Base-by-base conservation (phyloP, 2,329 filamentous ascomycete genomes). In the Fusarium sp. region DNA sequence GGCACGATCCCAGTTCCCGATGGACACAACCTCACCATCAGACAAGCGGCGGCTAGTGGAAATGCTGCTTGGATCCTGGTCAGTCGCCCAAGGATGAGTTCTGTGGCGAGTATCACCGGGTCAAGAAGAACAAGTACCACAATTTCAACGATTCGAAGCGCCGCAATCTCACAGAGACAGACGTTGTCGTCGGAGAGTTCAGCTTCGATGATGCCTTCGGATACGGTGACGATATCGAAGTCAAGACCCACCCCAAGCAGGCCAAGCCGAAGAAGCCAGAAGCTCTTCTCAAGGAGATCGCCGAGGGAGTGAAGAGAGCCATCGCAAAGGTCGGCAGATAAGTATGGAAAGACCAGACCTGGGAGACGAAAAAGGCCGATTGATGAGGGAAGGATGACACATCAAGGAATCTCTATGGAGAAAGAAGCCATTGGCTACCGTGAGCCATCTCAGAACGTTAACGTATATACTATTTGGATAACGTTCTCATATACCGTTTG, bases 21-120 rank as follows among this genome's bases (percentile, higher is more conserved):
- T 74, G 72, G 72, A 48, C 61, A 31, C 63, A 63, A 52, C 65
- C 54, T 42, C 58, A 60, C 52, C 68, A 66, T 52, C 60, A 65
- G 49, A 53, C 43, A 63, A 70, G 58, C 65, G 72, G 72, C 43
- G 72, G 72, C 66, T 74, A 74, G 72, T 74, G 72, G 72, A 74
- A 64, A 74, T 74, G 72, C 70, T 70, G 72, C 53, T 73, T 72
- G 11, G 59, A 59, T 37, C 26, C 50, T 53, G 70, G 66, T 25
- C 65, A 65, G 25, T 61, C 68, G 10, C 41, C 39, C n/a, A 58
- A 42, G 21, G 61, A 74, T 45, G 58, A 72, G 16, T 59, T 55
- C 37, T 74, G 72, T 42, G 28, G 52, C 25, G 28, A 31, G 28
- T 74, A 74, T 5, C 72, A 66, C 16, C 19, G 28, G 19, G 39